These are phyloP conservation scores for Puccinia hordei DNA, from an alignment of 1,284 basidiomycete genomes.

Conservation along the genomic window DNA sequence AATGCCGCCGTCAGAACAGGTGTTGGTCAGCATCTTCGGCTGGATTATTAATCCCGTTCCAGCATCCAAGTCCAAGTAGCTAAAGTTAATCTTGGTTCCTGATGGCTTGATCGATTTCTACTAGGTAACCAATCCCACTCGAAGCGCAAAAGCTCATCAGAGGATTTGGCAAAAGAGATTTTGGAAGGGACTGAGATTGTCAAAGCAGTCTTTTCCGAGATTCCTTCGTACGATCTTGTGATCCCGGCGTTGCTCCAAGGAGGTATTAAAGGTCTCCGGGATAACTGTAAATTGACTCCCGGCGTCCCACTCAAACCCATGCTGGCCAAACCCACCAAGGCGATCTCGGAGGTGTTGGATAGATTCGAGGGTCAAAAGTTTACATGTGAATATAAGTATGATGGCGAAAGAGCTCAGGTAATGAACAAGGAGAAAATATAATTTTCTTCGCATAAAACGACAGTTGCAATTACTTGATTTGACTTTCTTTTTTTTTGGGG, in stretches of 20 bases:
- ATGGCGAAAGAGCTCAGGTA: slow-evolving; percentile 94
- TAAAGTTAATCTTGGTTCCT: not conserved
- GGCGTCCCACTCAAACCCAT: slow-evolving; percentile 94
- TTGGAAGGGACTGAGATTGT: slow-evolving; percentile 77
- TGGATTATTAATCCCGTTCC: slow-evolving; percentile 58
- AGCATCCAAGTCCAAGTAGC: not conserved
- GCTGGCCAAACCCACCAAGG: slow-evolving; percentile 99
- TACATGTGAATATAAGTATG: slow-evolving; percentile 99
- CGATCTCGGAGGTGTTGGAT: slow-evolving; percentile 97
- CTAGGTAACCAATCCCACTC: slow-evolving; percentile 66
- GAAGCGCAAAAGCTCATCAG: slow-evolving; percentile 68
- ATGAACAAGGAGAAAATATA: no score
- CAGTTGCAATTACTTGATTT: slow-evolving; percentile 55
- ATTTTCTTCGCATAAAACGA: not conserved
- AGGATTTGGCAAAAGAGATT: slow-evolving; percentile 73
- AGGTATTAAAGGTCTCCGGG: slow-evolving; percentile 73
- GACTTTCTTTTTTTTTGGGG: slow-evolving; percentile 34
- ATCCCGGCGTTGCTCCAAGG: slow-evolving; percentile 84
- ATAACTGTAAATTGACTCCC: slow-evolving; percentile 85
- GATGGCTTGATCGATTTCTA: slow-evolving; percentile 19
- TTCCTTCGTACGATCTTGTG: slow-evolving; percentile 89
- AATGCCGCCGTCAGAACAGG: slow-evolving; percentile 63
- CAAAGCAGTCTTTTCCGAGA: slow-evolving; percentile 91
- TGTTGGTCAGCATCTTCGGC: slow-evolving; percentile 71
- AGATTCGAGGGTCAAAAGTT: slow-evolving; percentile 93